Conservation (phyloP, 805 yeast genomes). For the Metschnikowia koreensis region DNA sequence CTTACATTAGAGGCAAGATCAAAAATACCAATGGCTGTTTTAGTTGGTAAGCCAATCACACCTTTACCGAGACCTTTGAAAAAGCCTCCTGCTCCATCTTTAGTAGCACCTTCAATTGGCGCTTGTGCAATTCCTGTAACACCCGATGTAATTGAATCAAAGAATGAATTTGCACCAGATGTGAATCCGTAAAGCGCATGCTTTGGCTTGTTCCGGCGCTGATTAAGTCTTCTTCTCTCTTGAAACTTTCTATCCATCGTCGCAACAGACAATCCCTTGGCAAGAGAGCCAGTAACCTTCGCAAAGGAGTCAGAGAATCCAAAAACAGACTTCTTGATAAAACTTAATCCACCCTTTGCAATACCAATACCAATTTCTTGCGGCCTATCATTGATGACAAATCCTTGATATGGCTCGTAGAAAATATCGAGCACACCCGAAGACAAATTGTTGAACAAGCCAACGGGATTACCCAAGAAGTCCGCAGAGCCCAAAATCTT, state of each 20-base stretch:
- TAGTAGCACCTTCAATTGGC: constrained; percentile 86
- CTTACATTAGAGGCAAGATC: constrained; percentile 90
- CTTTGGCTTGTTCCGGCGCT: constrained; percentile 73
- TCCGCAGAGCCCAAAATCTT: constrained; percentile 95
- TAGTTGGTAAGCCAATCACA: constrained; percentile 91
- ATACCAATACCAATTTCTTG: constrained; percentile 92
- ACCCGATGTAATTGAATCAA: constrained; percentile 85
- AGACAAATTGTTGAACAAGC: constrained; percentile 85
- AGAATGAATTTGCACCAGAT: constrained; percentile 83
- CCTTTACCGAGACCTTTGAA: constrained; percentile 94
- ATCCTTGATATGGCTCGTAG: constrained; percentile 96
- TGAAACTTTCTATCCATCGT: constrained; percentile 86
- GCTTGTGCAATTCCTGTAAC: constrained; percentile 85
- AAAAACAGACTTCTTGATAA: constrained; percentile 89
- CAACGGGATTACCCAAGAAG: constrained; percentile 95
- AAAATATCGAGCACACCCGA: constrained; percentile 96
- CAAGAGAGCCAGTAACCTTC: constrained; percentile 88
- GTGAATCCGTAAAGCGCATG: constrained; percentile 85
- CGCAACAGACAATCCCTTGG: constrained; percentile 89
- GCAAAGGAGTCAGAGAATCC: constrained; percentile 94
- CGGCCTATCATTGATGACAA: constrained; percentile 89
- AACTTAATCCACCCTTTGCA: constrained; percentile 94
- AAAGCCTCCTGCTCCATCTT: constrained; percentile 88
- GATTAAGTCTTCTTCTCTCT: constrained; percentile 70
- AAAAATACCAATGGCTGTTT: constrained; percentile 91